Evolutionary conservation across 768 basidiomycete genomes (phyloP), one percentile per base, ranked within the genome.

Genomic region (Rhodotorula kratochvilovae): DNA sequence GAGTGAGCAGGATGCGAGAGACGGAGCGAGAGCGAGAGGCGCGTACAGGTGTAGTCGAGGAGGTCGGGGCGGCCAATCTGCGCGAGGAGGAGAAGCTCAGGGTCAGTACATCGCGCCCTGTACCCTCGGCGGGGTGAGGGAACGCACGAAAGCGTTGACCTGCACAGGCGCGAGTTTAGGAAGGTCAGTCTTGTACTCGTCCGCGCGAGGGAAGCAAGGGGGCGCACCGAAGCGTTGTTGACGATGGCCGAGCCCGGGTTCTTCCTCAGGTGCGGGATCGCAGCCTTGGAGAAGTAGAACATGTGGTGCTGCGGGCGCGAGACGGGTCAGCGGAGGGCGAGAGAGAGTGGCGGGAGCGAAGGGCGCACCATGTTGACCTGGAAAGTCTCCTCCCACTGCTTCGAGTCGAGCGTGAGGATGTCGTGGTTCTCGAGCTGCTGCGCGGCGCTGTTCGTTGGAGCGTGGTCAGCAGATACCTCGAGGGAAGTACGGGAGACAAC

Each of bases 281-380:
- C 79, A n/a, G 81, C 82, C 78, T 84, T 84, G 70, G 79, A 77
- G 59, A 83, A 76, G 79, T 83, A 85, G 82, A 85, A 85, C 21
- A 58, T 48, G 64, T 66, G 64, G 55, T 66, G 64, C 43, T 55
- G 53, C 21, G 29, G 2, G 19, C 0, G 29, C 6, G 11, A 1
- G 5, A 19, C 23, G 19, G 25, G 53, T 35, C 46, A 50, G 36
- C 23, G 29, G 27, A 55, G 27, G 16, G 31, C 59, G 70, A 75
- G 76, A 68, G 74, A 73, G 66, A 77, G 73, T 42, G 17, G 16
- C 10, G 55, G 8, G n/a, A 17, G 16, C 11, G 45, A 46, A 33
- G 25, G 35, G 11, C 54, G 31, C 5, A 61, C 68, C 33, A 76
- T 70, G 71, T 75, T 76, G 64, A 76, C 27, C 61, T 76, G 66